Conservation (phyloP, 768 basidiomycete species). For the Hericium rajendrae region DNA sequence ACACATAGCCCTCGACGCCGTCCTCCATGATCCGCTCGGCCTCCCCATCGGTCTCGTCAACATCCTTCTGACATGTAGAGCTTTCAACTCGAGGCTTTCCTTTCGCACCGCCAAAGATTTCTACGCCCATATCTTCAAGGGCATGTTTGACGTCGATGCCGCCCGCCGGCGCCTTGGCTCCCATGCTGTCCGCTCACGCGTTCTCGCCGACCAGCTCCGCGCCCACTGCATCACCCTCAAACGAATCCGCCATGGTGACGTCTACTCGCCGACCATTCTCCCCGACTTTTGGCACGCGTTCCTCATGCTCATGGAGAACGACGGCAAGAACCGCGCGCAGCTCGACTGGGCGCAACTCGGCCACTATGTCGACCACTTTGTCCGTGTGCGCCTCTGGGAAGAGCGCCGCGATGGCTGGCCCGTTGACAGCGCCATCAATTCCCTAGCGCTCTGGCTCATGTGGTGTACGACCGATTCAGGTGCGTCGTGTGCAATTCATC, state of each 20-base stretch:
- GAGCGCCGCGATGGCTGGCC: conserved; percentile 45
- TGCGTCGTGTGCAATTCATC: conserved; percentile 19
- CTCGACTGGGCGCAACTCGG: conserved; percentile 43
- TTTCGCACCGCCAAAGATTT: conserved; percentile 27
- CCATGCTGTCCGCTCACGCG: conserved; percentile 25
- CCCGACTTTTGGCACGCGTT: conserved; percentile 40
- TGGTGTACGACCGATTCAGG: conserved; percentile 52
- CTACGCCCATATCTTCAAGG: conserved; percentile 42
- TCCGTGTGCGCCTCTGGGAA: conserved; percentile 39
- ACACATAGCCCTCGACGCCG: conserved; percentile 40
- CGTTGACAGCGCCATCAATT: conserved; percentile 34
- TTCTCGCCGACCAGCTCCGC: conserved; percentile 30
- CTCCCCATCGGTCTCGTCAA: conserved; percentile 40
- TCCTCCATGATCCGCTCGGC: conserved; percentile 29
- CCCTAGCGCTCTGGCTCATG: conserved; percentile 51
- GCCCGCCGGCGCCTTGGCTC: conserved; percentile 41
- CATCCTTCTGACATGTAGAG: conserved; percentile 35
- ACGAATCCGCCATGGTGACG: conserved; percentile 23
- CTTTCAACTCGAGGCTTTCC: conserved; percentile 29
- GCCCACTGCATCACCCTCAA: conserved; percentile 25
- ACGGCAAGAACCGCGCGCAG: conserved; percentile 52
- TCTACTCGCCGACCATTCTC: conserved; percentile 17
- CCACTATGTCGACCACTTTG: conserved; percentile 33
- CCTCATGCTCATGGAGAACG: conserved; percentile 56
- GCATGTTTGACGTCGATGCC: conserved; percentile 48